phyloP scores from a whole-genome alignment of 2,329 filamentous ascomycete species.

The Cercospora zeina region DNA sequence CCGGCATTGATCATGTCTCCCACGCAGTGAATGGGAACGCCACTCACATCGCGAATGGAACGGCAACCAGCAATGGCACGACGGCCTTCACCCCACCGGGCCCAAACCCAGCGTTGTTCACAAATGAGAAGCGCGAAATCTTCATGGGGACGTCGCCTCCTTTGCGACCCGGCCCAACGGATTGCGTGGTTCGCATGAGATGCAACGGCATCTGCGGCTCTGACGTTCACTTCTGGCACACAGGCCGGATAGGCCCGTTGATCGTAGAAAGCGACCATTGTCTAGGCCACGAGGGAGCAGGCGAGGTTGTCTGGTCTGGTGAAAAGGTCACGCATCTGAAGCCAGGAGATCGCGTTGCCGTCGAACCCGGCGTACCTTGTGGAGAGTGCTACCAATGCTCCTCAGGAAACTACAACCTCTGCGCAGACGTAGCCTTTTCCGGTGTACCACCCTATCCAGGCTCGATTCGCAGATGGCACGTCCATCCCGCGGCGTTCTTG shows the following conservation, averaged over 20 bases:
- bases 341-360: conserved; percentile 64
- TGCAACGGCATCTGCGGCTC: conserved; percentile 39
- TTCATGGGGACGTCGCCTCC: conserved; percentile 34
- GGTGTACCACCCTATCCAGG: conserved; percentile 83
- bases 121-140: conserved; percentile 35
- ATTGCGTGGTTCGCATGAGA: conserved; percentile 36
- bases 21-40: conserved; percentile 3
- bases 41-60: conserved; percentile 18
- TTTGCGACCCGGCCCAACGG: conserved; percentile 30
- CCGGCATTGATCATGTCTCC: conserved; percentile 4
- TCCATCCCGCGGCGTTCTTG: conserved; percentile 80
- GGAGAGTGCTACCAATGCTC: conserved; percentile 65
- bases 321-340: conserved; percentile 57
- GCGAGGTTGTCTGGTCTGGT: conserved; percentile 62
- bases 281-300: conserved; percentile 69
- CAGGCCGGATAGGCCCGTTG: conserved; percentile 62
- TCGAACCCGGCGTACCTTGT: conserved; percentile 68
- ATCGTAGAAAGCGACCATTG: conserved; percentile 64
- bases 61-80: conserved; percentile 14
- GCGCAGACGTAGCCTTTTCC: conserved; percentile 80
- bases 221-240: conserved; percentile 37
- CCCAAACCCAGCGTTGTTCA: conserved; percentile 35
- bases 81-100: conserved; percentile 19
- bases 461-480: conserved; percentile 82
- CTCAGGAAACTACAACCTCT: conserved; percentile 83